Evolutionary conservation across 129 eudicot genomes (phyloP).

Genomic region (Arctium lappa): DNA sequence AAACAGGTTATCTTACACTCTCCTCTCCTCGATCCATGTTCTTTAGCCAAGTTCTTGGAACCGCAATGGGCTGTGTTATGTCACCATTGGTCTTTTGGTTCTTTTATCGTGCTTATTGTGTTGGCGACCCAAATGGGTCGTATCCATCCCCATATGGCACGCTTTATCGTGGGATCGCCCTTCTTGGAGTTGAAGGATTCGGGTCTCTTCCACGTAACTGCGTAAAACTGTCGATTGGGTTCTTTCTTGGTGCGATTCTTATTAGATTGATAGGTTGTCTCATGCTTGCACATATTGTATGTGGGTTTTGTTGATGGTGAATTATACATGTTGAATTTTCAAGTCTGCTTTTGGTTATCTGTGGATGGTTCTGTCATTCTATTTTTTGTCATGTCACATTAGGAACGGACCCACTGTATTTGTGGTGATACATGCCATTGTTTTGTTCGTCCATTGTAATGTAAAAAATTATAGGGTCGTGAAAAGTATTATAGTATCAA

Average conservation of each 20-base stretch:
- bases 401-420: too few species aligned
- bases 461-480: too few species aligned
- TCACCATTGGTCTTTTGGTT: slow-evolving; percentile 67
- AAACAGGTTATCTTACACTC: slow-evolving; percentile 63
- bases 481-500: too few species aligned
- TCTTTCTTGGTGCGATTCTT: slow-evolving; percentile 32
- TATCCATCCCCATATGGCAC: slow-evolving; percentile 67
- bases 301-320: neutral
- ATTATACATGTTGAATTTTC: too few species aligned
- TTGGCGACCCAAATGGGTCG: slow-evolving; percentile 48
- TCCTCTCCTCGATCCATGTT: slow-evolving; percentile 78
- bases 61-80: slow-evolving; percentile 59
- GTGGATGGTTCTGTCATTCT: too few species aligned
- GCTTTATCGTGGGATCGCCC: slow-evolving; percentile 55
- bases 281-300: neutral
- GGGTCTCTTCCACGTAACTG: slow-evolving; percentile 56
- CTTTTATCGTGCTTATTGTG: slow-evolving; percentile 52
- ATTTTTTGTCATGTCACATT: too few species aligned
- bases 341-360: too few species aligned
- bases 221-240: slow-evolving; percentile 32
- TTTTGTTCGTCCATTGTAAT: too few species aligned
- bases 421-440: too few species aligned
- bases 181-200: slow-evolving; percentile 63
- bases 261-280: neutral
- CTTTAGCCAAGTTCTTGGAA: slow-evolving; percentile 63